Conservation (phyloP, 2,329 filamentous ascomycete genomes). For the Sporothrix dimorphospora region DNA sequence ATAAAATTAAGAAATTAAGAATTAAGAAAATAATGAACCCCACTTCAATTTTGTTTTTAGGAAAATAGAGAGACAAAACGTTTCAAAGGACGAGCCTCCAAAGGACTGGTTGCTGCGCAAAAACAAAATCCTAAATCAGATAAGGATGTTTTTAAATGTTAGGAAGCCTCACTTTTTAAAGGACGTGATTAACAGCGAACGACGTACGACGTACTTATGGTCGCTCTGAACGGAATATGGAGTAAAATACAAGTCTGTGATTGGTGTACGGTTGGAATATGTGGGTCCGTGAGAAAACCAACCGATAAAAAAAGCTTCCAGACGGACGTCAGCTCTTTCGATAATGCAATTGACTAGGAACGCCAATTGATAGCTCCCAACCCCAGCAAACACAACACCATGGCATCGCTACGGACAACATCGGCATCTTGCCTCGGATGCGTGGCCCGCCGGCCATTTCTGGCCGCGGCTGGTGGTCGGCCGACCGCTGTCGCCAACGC, state of each 20-base stretch:
- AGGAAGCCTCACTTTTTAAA: no score
- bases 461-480: background rate
- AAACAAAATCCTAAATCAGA: no score
- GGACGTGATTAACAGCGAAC: no score
- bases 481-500: constrained; percentile 32
- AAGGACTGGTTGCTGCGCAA: no score
- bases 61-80: no score
- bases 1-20: no score
- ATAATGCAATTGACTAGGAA: background rate
- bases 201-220: no score
- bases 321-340: background rate
- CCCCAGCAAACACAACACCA: constrained; percentile 3
- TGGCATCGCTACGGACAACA: constrained; percentile 26
- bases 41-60: no score
- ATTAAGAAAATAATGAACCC: no score
- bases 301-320: constrained; percentile 23
- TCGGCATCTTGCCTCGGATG: constrained; percentile 33
- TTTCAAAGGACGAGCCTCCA: no score
- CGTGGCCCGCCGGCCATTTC: constrained; percentile 20
- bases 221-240: no score
- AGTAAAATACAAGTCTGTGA: background rate
- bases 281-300: constrained; percentile 9
- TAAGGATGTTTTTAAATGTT: no score
- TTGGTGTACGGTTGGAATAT: constrained; percentile 11
- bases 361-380: background rate